Base-by-base conservation (phyloP, 2,329 filamentous ascomycete species). In the Botrytis galanthina region DNA sequence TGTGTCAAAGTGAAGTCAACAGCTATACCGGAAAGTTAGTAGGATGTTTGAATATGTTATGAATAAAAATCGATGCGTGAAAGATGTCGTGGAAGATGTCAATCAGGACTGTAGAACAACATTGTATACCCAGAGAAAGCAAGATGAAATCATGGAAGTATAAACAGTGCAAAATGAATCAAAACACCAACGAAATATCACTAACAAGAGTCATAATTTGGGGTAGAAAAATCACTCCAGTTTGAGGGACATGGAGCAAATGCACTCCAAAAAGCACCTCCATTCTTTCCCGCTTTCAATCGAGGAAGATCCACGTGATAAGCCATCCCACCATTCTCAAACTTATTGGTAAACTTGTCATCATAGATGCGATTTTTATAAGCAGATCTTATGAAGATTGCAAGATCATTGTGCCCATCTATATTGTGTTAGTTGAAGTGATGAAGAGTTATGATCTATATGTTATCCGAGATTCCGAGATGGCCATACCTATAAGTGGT, bases 191-290 rank as follows among this genome's bases (percentile, higher is more conserved):
- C 37, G 20, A 57, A 32, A 69, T 0, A 64, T 39, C 48, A 77
- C 87, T 81, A 83, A 92, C 91, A 91, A 12, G 86, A 82, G 9
- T 87, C 88, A 80, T 95, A 95, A 79, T 90, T 92, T 71, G 86
- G 87, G 78, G 94, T 88, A 0, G 91, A 92, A 79, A 93, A 94
- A 82, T 97, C 90, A 7, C 87, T 87, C 64, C 89, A 89, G 78
- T 95, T 89, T 18, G 82, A 81, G 0, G 95, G 94, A 80, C 95
- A 98, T 0, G 89, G 88, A 59, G 92, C 89, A 79, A 87, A 98
- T 16, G 96, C 93, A 80, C 92, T 95, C 95, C 95, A 98, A 81
- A 98, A 98, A n/a, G 93, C 91, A 72, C 94, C 95, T 57, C 94
- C 94, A 75, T 91, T 89, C 77, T 87, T 86, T 1, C 95, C 94